Base-by-base conservation (phyloP, 2,329 filamentous ascomycete genomes). In the Claviceps paspali region DNA sequence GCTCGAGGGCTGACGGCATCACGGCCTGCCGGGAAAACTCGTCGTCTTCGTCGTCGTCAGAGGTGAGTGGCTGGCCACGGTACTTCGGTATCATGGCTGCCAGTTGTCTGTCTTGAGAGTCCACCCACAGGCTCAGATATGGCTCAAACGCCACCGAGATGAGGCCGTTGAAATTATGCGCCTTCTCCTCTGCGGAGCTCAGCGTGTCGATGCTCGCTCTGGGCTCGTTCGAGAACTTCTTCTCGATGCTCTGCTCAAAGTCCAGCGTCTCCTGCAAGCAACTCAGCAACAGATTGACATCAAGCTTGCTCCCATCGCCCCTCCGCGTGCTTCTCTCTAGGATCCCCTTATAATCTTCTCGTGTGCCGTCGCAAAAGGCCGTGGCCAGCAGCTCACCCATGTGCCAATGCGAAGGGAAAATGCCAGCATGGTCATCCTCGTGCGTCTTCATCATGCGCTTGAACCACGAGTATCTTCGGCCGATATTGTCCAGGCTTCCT, bases 101-200 rank as follows among this genome's bases (percentile, higher is more conserved):
- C 40, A 96, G 67, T 49, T 93, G 80, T 57, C 78, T 88, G 58
- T 95, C 88, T 57, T 96, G 91, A 8, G 85, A 88, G 42, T 96
- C 88, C 2, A 98, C 86, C 91, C 91, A 98, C 4, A 98, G 64
- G 53, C 85, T 94, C 45, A 98, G 70, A 56, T 96, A 98, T 1
- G 91, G 91, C 59, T 96, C 91, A 52, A 98, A 98, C 1, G 91
- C 91, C 43, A 92, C 85, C 0, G 91, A 96, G 42, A 98, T 94
- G 4, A 84, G 79, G 39, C 93, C 85, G 38, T 83, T 81, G 55
- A 95, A 95, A 38, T 74, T 79, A 15, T 82, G 77, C 0, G 76
- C 65, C 47, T 78, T 78, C 36, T 86, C 82, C 42, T 87, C 82
- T 7, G 73, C 65, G 1, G 84, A 92, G 43, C 76, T 80, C 22